Percentiles rank a stretch among this genome's conserved stretches.
phyloP scores from a whole-genome alignment of 2,329 filamentous ascomycete genomes.

The Aspergillus udagawae region DNA sequence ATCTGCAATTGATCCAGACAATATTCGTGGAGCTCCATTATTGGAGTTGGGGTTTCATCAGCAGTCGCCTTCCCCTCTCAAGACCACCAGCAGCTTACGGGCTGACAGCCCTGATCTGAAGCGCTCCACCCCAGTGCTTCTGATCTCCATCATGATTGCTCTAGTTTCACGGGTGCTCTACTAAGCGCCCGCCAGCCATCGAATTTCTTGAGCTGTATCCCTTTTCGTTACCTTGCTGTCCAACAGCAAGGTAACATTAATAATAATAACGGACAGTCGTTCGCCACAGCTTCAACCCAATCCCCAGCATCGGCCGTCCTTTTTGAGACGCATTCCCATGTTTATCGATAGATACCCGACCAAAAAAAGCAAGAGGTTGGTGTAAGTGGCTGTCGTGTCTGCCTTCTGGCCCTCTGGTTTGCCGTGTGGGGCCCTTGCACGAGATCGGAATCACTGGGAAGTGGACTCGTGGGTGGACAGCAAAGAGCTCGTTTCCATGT shows the following conservation, averaged over 20 bases:
- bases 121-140: background rate
- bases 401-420: background rate
- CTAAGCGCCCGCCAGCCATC: constrained; percentile 1
- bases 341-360: background rate
- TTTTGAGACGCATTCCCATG: background rate
- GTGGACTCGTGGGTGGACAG: background rate
- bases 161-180: background rate
- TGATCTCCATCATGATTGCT: constrained; percentile 5
- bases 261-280: background rate
- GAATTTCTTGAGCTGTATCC: background rate
- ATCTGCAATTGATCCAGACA: background rate
- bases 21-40: constrained; percentile 11
- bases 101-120: background rate
- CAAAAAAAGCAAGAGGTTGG: background rate
- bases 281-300: background rate
- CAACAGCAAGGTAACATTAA: too few relatives aligned
- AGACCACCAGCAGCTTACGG: background rate
- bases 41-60: constrained; percentile 8
- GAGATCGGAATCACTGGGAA: background rate
- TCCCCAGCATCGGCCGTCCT: background rate
- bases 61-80: background rate
- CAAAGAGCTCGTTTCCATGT: background rate
- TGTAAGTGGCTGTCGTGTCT: background rate
- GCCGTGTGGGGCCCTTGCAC: background rate
- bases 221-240: too few relatives aligned